These are phyloP conservation scores for Metschnikowia matae DNA, from an alignment of 805 yeast species.

Conservation along the genomic window DNA sequence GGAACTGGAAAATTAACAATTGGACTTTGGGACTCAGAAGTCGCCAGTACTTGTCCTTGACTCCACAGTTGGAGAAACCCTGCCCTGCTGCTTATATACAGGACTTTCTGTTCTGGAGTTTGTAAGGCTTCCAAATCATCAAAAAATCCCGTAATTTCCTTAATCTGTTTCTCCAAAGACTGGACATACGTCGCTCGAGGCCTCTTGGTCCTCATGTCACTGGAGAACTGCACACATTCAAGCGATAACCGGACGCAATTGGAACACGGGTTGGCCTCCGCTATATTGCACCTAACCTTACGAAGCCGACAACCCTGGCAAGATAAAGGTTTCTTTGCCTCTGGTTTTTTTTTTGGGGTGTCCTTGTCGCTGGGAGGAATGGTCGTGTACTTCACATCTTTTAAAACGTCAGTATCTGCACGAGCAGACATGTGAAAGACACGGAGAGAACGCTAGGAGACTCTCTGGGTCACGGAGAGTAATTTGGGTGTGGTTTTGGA, in stretches of 20 bases:
- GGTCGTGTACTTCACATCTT: not conserved
- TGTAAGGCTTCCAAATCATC: conserved; percentile 21
- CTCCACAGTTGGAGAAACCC: conserved; percentile 11
- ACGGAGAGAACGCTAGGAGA: not conserved
- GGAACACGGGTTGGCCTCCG: conserved; percentile 40
- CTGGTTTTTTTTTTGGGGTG: not conserved
- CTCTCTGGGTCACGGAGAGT: not conserved
- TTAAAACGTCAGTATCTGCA: not conserved
- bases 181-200: conserved; percentile 50
- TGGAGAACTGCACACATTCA: conserved; percentile 44
- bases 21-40: not conserved
- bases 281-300: conserved; percentile 48
- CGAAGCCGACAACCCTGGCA: conserved; percentile 42
- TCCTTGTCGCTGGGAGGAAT: not conserved
- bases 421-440: conserved; percentile 5
- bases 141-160: conserved; percentile 23
- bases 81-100: conserved; percentile 19
- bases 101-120: conserved; percentile 19
- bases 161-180: conserved; percentile 34
- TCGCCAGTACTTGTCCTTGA: conserved; percentile 30
- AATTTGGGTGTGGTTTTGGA: not conserved
- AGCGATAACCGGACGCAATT: conserved; percentile 41
- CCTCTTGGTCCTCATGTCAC: conserved; percentile 49
- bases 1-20: not conserved
- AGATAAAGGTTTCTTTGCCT: conserved; percentile 13